A percentile compares a stretch with the other conserved stretches of the same genome.
Conservation (phyloP, 495 filamentous ascomycete species). For the Hypoxylon rickii region DNA sequence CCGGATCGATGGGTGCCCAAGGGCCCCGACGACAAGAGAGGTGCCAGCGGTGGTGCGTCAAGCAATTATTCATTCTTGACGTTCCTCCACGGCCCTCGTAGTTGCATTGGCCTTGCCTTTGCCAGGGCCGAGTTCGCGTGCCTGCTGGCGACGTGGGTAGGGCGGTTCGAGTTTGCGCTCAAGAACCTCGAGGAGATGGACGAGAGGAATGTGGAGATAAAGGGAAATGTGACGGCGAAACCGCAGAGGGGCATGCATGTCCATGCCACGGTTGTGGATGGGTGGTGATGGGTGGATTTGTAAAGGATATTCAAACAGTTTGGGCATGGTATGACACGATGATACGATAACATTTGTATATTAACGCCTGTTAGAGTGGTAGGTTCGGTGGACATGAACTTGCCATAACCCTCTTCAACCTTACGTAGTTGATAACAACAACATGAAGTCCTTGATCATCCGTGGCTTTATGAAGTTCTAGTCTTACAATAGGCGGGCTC, state of each 20-base stretch:
- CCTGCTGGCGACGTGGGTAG: constrained; percentile 75
- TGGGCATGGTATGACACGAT: constrained; percentile 44
- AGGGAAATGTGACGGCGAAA: constrained; percentile 62
- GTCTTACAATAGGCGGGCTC: too few relatives aligned
- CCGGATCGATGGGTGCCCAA: constrained; percentile 65
- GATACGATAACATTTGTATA: too few relatives aligned
- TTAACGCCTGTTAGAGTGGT: too few relatives aligned
- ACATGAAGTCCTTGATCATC: too few relatives aligned
- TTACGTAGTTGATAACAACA: too few relatives aligned
- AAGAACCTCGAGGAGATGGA: constrained; percentile 58
- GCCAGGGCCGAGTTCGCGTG: constrained; percentile 83
- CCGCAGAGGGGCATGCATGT: constrained; percentile 69
- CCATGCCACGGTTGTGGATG: constrained; percentile 61
- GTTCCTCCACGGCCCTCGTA: constrained; percentile 64
- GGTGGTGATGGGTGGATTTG: constrained; percentile 55
- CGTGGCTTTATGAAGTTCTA: too few relatives aligned
- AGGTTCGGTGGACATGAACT: too few relatives aligned
- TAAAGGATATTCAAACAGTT: background rate
- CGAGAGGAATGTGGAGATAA: constrained; percentile 62
- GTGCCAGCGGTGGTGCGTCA: constrained; percentile 52
- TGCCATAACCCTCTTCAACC: too few relatives aligned
- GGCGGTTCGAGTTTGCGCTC: constrained; percentile 69
- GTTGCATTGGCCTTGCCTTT: constrained; percentile 72
- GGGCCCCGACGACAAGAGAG: constrained; percentile 37
- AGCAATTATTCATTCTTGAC: constrained; percentile 66